These are phyloP conservation scores for Kappamyces sp. DNA, from an alignment of 192 early-diverging fungal genomes.

Conservation along the genomic window DNA sequence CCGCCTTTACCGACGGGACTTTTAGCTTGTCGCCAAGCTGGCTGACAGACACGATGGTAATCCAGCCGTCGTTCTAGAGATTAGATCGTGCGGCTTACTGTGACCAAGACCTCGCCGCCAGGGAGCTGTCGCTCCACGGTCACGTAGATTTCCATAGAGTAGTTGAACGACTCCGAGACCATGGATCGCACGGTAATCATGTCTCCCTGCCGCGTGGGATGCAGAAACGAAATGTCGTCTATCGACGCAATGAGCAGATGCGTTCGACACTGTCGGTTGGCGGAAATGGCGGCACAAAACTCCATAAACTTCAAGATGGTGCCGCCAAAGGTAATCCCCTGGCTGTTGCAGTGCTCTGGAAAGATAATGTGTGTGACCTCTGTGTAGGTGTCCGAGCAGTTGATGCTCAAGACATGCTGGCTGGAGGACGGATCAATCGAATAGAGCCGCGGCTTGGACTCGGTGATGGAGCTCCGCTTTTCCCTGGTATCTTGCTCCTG, in stretches of 20 bases:
- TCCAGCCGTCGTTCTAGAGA: slow-evolving; percentile 21
- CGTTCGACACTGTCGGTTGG: slow-evolving; percentile 45
- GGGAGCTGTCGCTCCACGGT: slow-evolving; percentile 16
- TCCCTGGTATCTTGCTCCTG: slow-evolving; percentile 9
- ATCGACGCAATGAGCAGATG: slow-evolving; percentile 50
- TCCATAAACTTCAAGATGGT: slow-evolving; percentile 74
- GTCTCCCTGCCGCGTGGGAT: slow-evolving; percentile 14
- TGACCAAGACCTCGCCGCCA: not conserved
- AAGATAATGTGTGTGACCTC: slow-evolving; percentile 63
- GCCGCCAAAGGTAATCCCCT: slow-evolving; percentile 65
- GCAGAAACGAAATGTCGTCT: slow-evolving; percentile 18
- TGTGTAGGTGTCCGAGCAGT: slow-evolving; percentile 22
- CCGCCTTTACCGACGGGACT: not conserved
- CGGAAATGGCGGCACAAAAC: slow-evolving; percentile 52
- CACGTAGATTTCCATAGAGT: slow-evolving; percentile 23
- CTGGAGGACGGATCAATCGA: not conserved
- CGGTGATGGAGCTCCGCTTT: not conserved
- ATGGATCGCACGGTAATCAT: slow-evolving; percentile 12
- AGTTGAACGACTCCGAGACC: slow-evolving; percentile 11
- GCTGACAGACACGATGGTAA: slow-evolving; percentile 22
- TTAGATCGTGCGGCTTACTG: not conserved
- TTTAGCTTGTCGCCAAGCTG: slow-evolving; percentile 9
- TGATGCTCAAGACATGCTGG: slow-evolving; percentile 1
- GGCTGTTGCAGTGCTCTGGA: slow-evolving; percentile 66
- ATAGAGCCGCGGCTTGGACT: not conserved